Evolutionary conservation across 106 monocot species (phyloP), one percentile per base, ranked within the genome.

Genomic region (Posidonia australis): DNA sequence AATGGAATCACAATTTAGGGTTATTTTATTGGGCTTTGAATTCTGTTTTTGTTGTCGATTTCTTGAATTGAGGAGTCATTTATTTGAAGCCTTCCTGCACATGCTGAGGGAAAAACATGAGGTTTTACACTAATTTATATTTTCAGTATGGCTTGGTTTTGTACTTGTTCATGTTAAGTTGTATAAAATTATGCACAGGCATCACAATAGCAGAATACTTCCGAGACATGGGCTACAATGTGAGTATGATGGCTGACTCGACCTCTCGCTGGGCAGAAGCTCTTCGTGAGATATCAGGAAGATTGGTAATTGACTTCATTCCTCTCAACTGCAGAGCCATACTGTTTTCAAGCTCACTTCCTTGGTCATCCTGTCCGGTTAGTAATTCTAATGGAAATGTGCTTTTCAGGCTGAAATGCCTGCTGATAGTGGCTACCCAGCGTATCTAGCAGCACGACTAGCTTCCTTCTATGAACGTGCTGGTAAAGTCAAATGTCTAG

Each of bases 241-340:
- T 99, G 51, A 99, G 98, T 65, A 99, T 99, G 98, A 99, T 99
- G 98, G 91, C 98, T 70, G 98, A 99, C 54, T 99, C 98, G 20
- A 99, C 98, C 32, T 99, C 98, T n/a, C 84, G 91, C n/a, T 99
- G 98, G 98, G 98, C 98, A 47, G 98, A 91, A 71, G 98, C 98
- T 28, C 68, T 99, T 64, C 98, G 98, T 91, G 98, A 99, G 77
- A 99, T 99, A 66, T 99, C 98, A 51, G 98, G 98, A 46, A 76
- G 98, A 77, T 60, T 99, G 91, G 98, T 99, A 83, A 70, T 55
- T 74, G 21, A 20, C 41, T 36, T 7, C 46, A 23, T 68, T 22
- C 53, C 31, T 57, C 28, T 70, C 22, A 19, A 23, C 10, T 49
- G 10, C 26, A 49, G 28, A 26, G 3, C 0, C 20, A 45, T 21